Evolutionary conservation across 2,329 filamentous ascomycete species (phyloP).

Genomic region (Neospermospora avenae): DNA sequence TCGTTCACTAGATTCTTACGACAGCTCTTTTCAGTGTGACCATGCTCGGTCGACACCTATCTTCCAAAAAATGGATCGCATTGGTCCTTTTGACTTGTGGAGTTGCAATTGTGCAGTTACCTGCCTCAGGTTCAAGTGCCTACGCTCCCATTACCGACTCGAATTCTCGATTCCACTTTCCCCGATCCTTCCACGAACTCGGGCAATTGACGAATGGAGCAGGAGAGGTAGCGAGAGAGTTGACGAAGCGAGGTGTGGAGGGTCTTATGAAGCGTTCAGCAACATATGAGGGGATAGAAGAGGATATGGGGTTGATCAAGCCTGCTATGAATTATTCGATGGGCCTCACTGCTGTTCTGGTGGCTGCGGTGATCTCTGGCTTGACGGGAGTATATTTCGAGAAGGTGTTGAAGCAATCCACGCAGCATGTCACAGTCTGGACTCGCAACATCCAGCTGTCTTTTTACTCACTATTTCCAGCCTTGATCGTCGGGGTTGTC

Average conservation of each 20-base stretch:
- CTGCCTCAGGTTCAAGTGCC: conserved; percentile 54
- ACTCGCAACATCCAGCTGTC: conserved; percentile 92
- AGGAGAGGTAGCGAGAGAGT: conserved; percentile 47
- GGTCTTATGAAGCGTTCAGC: conserved; percentile 65
- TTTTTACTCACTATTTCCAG: conserved; percentile 89
- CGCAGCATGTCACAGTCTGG: conserved; percentile 76
- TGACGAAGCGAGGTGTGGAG: conserved; percentile 47
- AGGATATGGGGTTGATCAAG: conserved; percentile 49
- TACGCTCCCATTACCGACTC: conserved; percentile 62
- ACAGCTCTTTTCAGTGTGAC: conserved; percentile 83
- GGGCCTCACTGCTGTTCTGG: conserved; percentile 73
- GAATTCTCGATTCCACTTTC: conserved; percentile 59
- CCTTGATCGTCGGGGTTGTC: conserved; percentile 79
- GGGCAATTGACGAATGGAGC: conserved; percentile 58
- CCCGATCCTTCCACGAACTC: conserved; percentile 74
- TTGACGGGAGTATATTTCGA: conserved; percentile 86
- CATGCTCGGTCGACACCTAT: conserved; percentile 69
- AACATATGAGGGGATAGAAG: conserved; percentile 84
- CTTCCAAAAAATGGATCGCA: conserved; percentile 73
- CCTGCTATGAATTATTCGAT: conserved; percentile 71
- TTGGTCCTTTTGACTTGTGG: conserved; percentile 77
- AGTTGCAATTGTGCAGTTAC: conserved; percentile 81
- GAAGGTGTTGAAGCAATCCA: conserved; percentile 87
- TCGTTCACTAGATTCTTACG: conserved; percentile 63
- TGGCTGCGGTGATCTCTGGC: conserved; percentile 77